Evolutionary conservation across 208 protist species (phyloP), one percentile per base, ranked within the genome.

Genomic region (Baffinella frigidus): DNA sequence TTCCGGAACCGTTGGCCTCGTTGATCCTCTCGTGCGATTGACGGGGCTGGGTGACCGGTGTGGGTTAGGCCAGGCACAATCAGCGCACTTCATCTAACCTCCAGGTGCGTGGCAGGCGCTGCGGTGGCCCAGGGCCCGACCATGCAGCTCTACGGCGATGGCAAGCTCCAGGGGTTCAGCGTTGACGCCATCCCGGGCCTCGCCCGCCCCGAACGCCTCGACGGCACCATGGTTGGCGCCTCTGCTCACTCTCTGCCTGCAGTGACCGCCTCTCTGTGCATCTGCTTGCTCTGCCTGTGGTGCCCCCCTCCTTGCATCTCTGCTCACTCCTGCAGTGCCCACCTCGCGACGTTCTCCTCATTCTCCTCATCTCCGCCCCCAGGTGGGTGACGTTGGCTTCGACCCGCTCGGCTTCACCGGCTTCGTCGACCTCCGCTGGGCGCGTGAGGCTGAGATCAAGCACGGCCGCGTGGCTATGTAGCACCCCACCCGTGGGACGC

Each of bases 371-470:
- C n/a, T n/a, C n/a, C n/a, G n/a, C n/a, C n/a, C n/a, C n/a, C n/a
- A n/a, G n/a, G n/a, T n/a, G n/a, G 83, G 83, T 48, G 83, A 90
- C 83, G 45, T 90, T 35, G 83, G 83, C 83, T 90, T 90, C 41
- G 83, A 90, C 83, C 83, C 83, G 51, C 83, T 90, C 61, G 71
- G 71, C 38, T 90, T 90, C 83, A 51, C 44, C 64, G 72, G 72
- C 64, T 90, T 44, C 51, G 51, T 90, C 24, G 41, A 90, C 61
- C 83, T 90, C 62, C 27, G 41, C 64, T 90, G 83, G 83, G 83
- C 83, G 24, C 83, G 83, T 36, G 83, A 90, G 61, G 83, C 83
- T 39, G 83, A 90, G 83, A 90, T 90, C 83, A 90, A 90, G 83
- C 83, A 90, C 83, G 83, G 83, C 51, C 83, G 83, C 43, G 61